These are phyloP conservation scores for Flaveria bidentis DNA, from an alignment of 129 eudicot genomes.

Conservation along the genomic window DNA sequence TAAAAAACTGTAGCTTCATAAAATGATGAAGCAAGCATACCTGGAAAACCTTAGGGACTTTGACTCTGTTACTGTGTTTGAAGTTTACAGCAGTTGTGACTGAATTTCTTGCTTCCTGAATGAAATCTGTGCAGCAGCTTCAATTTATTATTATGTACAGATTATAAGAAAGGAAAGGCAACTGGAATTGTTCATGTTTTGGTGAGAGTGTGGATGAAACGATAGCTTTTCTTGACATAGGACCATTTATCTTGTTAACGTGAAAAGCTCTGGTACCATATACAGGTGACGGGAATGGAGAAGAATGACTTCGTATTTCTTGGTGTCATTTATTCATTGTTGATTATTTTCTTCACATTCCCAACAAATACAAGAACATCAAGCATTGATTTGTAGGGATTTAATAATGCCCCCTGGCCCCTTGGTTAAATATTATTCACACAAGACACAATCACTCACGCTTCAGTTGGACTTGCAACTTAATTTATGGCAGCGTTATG, in stretches of 20 bases:
- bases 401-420: background rate
- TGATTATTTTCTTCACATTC: background rate
- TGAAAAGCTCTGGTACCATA: background rate
- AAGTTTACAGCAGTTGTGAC: conserved; percentile 76
- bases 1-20: conserved; percentile 2
- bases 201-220: background rate
- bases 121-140: conserved; percentile 59
- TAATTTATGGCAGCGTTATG: background rate
- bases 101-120: conserved; percentile 88
- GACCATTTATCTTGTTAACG: background rate
- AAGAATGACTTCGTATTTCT: background rate
- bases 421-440: background rate
- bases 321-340: background rate
- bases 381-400: background rate
- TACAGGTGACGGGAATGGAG: background rate
- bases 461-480: background rate
- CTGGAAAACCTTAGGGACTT: conserved; percentile 70
- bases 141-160: conserved; percentile 20
- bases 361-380: background rate
- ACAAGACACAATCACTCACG: background rate
- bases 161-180: background rate
- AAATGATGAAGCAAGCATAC: conserved; percentile 39
- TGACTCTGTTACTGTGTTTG: conserved; percentile 48
- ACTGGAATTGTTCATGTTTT: background rate
- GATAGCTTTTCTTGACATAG: background rate